Conservation (phyloP, 495 filamentous ascomycete genomes). For the Podospora pseudoanserina region DNA sequence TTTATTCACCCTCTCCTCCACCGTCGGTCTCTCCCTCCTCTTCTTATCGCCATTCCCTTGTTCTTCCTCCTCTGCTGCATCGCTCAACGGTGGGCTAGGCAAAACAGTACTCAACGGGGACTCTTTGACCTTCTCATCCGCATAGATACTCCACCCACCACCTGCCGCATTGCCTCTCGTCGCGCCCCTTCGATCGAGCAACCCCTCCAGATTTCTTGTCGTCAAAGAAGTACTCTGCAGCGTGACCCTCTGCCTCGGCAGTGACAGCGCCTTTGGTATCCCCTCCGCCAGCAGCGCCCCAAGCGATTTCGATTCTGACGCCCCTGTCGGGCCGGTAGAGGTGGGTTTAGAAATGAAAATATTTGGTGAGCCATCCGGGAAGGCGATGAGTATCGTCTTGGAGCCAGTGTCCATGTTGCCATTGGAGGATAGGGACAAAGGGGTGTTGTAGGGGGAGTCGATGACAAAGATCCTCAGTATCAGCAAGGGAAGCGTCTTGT, state of each 20-base stretch:
- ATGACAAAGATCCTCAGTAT: constrained; percentile 71
- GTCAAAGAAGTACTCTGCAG: constrained; percentile 62
- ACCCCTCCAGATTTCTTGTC: constrained; percentile 59
- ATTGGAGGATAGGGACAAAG: constrained; percentile 1
- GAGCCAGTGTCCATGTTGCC: constrained; percentile 47
- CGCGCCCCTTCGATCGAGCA: constrained; percentile 62
- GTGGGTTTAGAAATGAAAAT: constrained; percentile 63
- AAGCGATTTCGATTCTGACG: constrained; percentile 58
- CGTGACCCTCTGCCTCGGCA: constrained; percentile 59
- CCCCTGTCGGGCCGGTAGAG: constrained; percentile 25
- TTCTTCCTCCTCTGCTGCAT: constrained; percentile 14
- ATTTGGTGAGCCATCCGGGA: constrained; percentile 71
- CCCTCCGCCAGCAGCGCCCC: constrained; percentile 67
- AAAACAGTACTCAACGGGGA: constrained; percentile 54
- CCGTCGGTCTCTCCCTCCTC: constrained; percentile 5
- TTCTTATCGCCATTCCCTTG: neutral
- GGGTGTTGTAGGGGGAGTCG: constrained; percentile 66
- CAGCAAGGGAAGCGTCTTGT: constrained; percentile 59
- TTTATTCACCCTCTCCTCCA: constrained; percentile 38
- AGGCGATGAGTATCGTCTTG: constrained; percentile 69
- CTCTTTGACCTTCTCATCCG: constrained; percentile 56
- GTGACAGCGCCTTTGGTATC: constrained; percentile 48
- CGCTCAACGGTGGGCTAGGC: constrained; percentile 27
- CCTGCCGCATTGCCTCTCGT: constrained; percentile 63
- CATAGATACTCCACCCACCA: constrained; percentile 77